Percentiles rank a stretch among this genome's conserved stretches.
Conservation (phyloP, 371 early-diverging fungal genomes). For the Mucor sp. region DNA sequence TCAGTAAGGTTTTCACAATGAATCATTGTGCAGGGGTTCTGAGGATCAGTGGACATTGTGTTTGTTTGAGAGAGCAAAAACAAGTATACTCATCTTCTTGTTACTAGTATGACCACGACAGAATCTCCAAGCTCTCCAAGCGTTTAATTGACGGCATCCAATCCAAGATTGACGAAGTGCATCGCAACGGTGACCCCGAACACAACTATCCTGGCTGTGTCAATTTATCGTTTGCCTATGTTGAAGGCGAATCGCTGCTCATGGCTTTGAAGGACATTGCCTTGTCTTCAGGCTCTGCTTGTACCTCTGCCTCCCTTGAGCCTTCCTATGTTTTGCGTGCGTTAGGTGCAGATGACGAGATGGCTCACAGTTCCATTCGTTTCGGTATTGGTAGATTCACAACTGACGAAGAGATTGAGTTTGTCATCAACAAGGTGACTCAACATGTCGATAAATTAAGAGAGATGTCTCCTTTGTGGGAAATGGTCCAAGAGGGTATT, state of each 20-base stretch:
- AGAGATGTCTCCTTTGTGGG: constrained; percentile 99
- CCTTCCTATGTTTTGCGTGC: constrained; percentile 99
- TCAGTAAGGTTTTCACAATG: constrained; percentile 45
- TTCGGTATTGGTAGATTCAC: constrained; percentile 99
- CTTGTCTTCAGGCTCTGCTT: constrained; percentile 97
- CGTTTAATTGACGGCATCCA: constrained; percentile 83
- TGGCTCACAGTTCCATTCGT: constrained; percentile 98
- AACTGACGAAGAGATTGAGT: constrained; percentile 96
- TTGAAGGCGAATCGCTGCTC: constrained; percentile 99
- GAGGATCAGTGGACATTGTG: constrained; percentile 29
- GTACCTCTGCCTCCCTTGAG: constrained; percentile 99
- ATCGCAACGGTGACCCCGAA: constrained; percentile 88
- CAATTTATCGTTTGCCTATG: constrained; percentile 99
- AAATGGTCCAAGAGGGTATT: constrained; percentile 97
- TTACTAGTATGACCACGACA: constrained; percentile 77
- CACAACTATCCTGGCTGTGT: constrained; percentile 93
- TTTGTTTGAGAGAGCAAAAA: neutral
- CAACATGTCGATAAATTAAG: constrained; percentile 92
- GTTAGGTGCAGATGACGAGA: constrained; percentile 97
- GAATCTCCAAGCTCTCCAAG: constrained; percentile 75
- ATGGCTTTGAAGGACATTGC: constrained; percentile 99
- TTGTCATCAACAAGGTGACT: constrained; percentile 83
- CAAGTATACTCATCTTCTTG: neutral
- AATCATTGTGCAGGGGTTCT: constrained; percentile 73
- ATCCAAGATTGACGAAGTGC: constrained; percentile 76